phyloP scores from a whole-genome alignment of 495 filamentous ascomycete genomes.

The Penicilliopsis zonata region DNA sequence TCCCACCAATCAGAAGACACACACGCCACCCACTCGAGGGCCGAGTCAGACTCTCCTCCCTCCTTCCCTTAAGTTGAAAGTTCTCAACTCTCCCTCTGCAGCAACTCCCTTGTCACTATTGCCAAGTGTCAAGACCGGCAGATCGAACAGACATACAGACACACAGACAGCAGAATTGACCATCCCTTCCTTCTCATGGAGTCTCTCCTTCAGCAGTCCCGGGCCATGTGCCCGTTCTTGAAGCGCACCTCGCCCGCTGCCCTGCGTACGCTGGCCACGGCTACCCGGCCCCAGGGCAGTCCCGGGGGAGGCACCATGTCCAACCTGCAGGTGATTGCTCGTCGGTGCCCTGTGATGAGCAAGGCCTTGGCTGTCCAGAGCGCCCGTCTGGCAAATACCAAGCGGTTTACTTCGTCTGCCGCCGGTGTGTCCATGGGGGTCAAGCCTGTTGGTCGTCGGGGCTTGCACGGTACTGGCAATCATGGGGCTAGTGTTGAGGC shows the following conservation, averaged over 20 bases:
- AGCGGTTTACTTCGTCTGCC: conserved; percentile 32
- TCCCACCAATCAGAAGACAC: no score
- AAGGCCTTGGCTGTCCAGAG: conserved; percentile 90
- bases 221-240: conserved; percentile 92
- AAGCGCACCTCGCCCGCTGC: conserved; percentile 84
- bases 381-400: conserved; percentile 38
- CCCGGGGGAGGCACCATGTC: conserved; percentile 88
- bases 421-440: conserved; percentile 19
- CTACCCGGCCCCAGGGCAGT: conserved; percentile 53
- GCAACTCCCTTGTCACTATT: background rate
- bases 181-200: conserved; percentile 57
- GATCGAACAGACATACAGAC: background rate
- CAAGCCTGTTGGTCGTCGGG: conserved; percentile 30
- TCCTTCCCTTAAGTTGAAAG: background rate
- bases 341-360: conserved; percentile 96
- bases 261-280: conserved; percentile 79
- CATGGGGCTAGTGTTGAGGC: conserved; percentile 65
- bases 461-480: conserved; percentile 64
- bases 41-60: no score
- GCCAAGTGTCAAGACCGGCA: background rate
- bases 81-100: background rate
- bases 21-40: no score
- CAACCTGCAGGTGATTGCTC: conserved; percentile 87
- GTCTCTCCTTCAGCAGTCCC: conserved; percentile 83
- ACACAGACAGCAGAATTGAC: background rate